Evolutionary conservation across 2,329 filamentous ascomycete species (phyloP).

Genomic region (Xylariaceae sp.): DNA sequence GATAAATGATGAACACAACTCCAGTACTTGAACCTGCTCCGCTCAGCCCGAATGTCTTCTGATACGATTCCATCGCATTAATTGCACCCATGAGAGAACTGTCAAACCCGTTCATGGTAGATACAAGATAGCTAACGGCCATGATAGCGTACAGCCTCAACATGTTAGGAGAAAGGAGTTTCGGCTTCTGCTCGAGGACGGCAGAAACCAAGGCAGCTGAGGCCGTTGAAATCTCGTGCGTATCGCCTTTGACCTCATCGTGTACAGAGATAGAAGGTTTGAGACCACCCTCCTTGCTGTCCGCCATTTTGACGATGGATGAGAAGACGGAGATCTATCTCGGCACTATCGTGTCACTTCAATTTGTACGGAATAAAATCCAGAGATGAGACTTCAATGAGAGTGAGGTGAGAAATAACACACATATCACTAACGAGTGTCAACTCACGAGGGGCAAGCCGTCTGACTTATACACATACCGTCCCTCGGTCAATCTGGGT

Average conservation of each 20-base stretch:
- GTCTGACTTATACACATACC: too few relatives aligned
- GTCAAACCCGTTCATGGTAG: slow-evolving; percentile 58
- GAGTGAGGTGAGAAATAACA: too few relatives aligned
- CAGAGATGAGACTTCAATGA: too few relatives aligned
- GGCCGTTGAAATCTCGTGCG: slow-evolving; percentile 35
- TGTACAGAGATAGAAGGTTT: slow-evolving; percentile 18
- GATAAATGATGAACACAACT: slow-evolving; percentile 47
- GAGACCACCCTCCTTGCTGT: slow-evolving; percentile 12
- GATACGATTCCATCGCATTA: slow-evolving; percentile 52
- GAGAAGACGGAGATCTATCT: too few relatives aligned
- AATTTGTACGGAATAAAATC: too few relatives aligned
- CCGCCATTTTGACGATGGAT: slow-evolving; percentile 14
- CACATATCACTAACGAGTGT: too few relatives aligned
- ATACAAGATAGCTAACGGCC: slow-evolving; percentile 40
- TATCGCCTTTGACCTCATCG: slow-evolving; percentile 22
- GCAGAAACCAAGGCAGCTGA: slow-evolving; percentile 36
- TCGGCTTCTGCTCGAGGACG: slow-evolving; percentile 35
- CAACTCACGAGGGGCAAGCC: too few relatives aligned
- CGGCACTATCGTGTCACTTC: too few relatives aligned
- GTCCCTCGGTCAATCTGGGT: too few relatives aligned
- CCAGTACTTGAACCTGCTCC: slow-evolving; percentile 47
- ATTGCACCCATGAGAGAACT: slow-evolving; percentile 52
- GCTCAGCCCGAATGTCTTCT: slow-evolving; percentile 46
- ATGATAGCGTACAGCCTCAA: slow-evolving; percentile 38
- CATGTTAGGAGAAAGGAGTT: slow-evolving; percentile 34